Evolutionary conservation across 2,329 filamentous ascomycete species (phyloP).

Genomic region (Hyphodiscus sp.): DNA sequence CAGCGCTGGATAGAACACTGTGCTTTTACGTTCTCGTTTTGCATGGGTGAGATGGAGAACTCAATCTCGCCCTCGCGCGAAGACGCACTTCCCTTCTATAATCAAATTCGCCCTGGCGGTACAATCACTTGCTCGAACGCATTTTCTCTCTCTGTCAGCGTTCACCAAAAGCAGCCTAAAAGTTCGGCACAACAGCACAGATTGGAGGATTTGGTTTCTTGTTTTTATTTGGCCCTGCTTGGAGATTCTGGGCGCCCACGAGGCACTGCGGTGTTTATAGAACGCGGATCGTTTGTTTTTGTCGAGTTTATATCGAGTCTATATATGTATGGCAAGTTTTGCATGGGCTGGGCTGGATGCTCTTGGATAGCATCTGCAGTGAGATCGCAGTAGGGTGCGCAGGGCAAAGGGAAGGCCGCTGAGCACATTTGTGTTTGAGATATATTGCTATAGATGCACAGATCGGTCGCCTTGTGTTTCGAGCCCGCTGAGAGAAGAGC

Average conservation of each 20-base stretch:
- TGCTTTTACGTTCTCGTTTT: slow-evolving; percentile 6
- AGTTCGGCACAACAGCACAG: background rate
- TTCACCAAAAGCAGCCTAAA: background rate
- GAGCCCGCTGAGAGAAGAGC: background rate
- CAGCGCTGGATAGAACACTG: slow-evolving; percentile 10
- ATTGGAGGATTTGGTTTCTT: background rate
- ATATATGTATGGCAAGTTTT: background rate
- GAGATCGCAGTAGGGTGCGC: background rate
- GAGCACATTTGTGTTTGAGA: background rate
- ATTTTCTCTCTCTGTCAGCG: background rate
- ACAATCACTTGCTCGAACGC: background rate
- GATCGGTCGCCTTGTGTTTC: background rate
- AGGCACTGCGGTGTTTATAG: background rate
- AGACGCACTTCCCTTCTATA: slow-evolving; percentile 4
- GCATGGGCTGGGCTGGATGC: background rate
- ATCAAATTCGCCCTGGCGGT: background rate
- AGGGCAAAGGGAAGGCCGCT: background rate
- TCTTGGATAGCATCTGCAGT: background rate
- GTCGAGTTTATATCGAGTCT: background rate
- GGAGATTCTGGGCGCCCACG: background rate
- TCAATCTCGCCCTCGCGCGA: slow-evolving; percentile 5
- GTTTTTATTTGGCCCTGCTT: background rate
- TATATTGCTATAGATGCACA: background rate
- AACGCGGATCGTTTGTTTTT: background rate
- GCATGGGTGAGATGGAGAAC: slow-evolving; percentile 3